phyloP scores from a whole-genome alignment of 768 basidiomycete genomes.

The Lentinula guzmanii region DNA sequence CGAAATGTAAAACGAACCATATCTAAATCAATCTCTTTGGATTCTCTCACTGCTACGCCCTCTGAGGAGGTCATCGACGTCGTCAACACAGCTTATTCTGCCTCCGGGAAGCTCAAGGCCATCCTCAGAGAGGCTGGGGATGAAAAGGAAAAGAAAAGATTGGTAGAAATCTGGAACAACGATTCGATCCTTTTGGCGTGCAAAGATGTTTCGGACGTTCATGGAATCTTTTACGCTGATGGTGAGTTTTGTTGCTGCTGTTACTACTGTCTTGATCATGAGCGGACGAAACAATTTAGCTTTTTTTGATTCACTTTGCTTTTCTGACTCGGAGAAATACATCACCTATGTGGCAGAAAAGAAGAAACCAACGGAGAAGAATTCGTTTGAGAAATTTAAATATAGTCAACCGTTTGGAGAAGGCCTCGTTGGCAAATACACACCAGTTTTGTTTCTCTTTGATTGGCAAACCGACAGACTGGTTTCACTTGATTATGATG shows the following conservation, averaged over 20 bases:
- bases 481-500: constrained; percentile 9
- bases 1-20: constrained; percentile 42
- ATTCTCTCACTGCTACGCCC: constrained; percentile 14
- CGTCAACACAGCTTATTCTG: constrained; percentile 34
- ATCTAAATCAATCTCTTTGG: constrained; percentile 30
- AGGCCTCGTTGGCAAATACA: constrained; percentile 43
- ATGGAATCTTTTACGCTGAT: constrained; percentile 58
- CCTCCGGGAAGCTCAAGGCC: constrained; percentile 32
- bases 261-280: neutral
- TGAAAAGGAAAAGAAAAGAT: constrained; percentile 37
- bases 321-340: constrained; percentile 45
- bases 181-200: constrained; percentile 34
- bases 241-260: constrained; percentile 29
- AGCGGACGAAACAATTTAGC: constrained; percentile 27
- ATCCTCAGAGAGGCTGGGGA: constrained; percentile 34
- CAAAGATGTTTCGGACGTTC: constrained; percentile 50
- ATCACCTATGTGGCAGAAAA: constrained; percentile 58
- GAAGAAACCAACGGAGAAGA: constrained; percentile 24
- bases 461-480: constrained; percentile 29
- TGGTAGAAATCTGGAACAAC: constrained; percentile 55
- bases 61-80: constrained; percentile 34
- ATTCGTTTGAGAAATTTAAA: constrained; percentile 32
- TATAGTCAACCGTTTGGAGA: constrained; percentile 64
- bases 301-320: constrained; percentile 42
- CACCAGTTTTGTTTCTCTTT: constrained; percentile 50